These are phyloP conservation scores for Pelargonium fulgidum DNA, from an alignment of 441 rosid species.

Conservation along the genomic window DNA sequence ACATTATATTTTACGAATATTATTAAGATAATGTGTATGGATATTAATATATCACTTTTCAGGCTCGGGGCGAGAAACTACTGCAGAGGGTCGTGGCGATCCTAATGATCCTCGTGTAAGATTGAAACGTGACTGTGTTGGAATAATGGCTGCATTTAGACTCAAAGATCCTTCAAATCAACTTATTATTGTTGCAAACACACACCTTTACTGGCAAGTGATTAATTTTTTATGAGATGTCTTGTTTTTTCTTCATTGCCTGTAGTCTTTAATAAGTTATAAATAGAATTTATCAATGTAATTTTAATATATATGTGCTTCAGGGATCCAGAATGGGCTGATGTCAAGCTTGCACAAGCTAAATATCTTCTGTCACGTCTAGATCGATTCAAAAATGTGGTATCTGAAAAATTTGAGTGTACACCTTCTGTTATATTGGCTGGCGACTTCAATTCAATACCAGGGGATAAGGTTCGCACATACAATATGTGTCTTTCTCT, in stretches of 20 bases:
- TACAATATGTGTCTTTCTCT: not conserved
- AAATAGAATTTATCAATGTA: not conserved
- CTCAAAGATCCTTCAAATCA: constrained; percentile 50
- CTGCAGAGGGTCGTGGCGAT: constrained; percentile 48
- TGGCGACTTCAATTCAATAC: constrained; percentile 93
- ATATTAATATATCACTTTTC: constrained; percentile 11
- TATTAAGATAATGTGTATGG: not conserved
- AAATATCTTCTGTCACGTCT: constrained; percentile 62
- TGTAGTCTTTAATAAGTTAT: not conserved
- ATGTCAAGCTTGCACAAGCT: constrained; percentile 95
- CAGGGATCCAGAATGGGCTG: constrained; percentile 92
- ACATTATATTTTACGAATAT: too few relatives aligned
- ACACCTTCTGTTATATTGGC: constrained; percentile 54
- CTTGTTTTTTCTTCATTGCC: too few relatives aligned
- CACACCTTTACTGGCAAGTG: constrained; percentile 74
- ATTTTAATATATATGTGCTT: constrained; percentile 5
- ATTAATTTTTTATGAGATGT: not conserved
- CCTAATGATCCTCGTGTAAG: constrained; percentile 69
- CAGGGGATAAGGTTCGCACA: constrained; percentile 61
- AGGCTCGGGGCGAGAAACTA: constrained; percentile 34
- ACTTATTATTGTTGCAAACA: constrained; percentile 68
- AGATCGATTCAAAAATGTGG: constrained; percentile 48
- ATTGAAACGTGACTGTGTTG: constrained; percentile 84
- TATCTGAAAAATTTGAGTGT: constrained; percentile 54
- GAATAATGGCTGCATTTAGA: constrained; percentile 81